Base-by-base conservation (phyloP, 208 protist species). In the Leishmania tarentolae region DNA sequence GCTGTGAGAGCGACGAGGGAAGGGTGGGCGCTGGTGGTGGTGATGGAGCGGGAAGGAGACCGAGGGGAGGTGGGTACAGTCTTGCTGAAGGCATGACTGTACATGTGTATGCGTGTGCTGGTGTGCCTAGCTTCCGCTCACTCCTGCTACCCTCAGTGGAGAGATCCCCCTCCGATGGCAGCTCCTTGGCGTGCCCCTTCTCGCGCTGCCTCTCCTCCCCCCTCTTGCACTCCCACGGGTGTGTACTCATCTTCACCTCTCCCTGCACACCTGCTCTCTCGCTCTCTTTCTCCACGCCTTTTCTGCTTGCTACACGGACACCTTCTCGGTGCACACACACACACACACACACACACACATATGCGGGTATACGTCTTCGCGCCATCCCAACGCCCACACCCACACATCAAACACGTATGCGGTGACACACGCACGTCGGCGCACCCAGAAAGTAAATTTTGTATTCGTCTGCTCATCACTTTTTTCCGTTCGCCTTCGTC, bases 401-500 rank as follows among this genome's bases (percentile, higher is more conserved):
- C 17, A 7, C 28, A 13, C 57, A 31, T 28, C 28, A 53, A 53
- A 15, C 65, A 71, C 65, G 24, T 37, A 15, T n/a, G 21, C 17
- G 7, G 31, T 6, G 11, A n/a, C 65, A 66, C 11, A 66, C 59
- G 37, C 52, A 81, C 19, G 53, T 35, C 46, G 8, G 56, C 21
- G 50, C 50, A 21, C 2, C 50, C 17, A n/a, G 50, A 9, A 53
- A 21, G 50, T 61, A 65, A 56, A 71, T 44, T 3, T 21, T 44
- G 46, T 31, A 46, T 59, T 73, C 56, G 21, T 73, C 47, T 44
- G 63, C 46, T 77, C 35, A 68, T 74, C 42, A 19, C 42, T 78
- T 6, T 31, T 35, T 68, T 68, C 56, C 70, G 80, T 79, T 73
- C 40, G 24, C 71, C 76, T 7, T 37, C 75, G 56, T 42, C 40